Evolutionary conservation across 2,329 filamentous ascomycete genomes (phyloP).

Genomic region (Colletotrichum melonis): DNA sequence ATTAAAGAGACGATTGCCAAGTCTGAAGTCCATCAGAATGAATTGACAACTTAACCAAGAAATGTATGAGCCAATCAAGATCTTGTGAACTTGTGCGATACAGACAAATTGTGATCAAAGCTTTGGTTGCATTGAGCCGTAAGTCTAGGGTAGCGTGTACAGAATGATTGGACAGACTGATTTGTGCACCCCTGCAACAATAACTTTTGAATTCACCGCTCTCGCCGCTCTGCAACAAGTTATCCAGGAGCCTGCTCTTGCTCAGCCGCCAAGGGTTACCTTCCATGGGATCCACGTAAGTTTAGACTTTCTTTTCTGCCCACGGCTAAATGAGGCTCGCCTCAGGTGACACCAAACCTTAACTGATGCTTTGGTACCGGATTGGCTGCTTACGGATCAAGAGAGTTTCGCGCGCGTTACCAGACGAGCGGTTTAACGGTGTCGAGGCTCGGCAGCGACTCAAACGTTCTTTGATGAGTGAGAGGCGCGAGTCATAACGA

Average conservation of each 20-base stretch:
- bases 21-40: background rate
- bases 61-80: background rate
- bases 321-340: background rate
- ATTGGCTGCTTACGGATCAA: background rate
- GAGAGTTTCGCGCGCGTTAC: background rate
- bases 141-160: background rate
- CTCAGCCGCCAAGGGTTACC: background rate
- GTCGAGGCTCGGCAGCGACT: background rate
- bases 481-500: background rate
- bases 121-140: conserved; percentile 4
- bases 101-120: background rate
- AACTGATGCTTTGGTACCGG: background rate
- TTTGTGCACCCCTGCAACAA: background rate
- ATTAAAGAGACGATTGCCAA: background rate
- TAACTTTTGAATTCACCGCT: background rate
- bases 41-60: background rate
- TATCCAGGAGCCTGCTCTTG: background rate
- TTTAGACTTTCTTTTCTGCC: background rate
- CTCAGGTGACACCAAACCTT: conserved; percentile 14
- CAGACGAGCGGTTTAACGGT: background rate
- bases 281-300: background rate
- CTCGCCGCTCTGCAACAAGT: background rate
- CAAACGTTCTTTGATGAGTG: background rate
- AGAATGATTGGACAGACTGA: background rate
- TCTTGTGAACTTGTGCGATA: background rate